Evolutionary conservation across 1,284 basidiomycete species (phyloP), one percentile per base, ranked within the genome.

Genomic region (Sanghuangporus weigelae): DNA sequence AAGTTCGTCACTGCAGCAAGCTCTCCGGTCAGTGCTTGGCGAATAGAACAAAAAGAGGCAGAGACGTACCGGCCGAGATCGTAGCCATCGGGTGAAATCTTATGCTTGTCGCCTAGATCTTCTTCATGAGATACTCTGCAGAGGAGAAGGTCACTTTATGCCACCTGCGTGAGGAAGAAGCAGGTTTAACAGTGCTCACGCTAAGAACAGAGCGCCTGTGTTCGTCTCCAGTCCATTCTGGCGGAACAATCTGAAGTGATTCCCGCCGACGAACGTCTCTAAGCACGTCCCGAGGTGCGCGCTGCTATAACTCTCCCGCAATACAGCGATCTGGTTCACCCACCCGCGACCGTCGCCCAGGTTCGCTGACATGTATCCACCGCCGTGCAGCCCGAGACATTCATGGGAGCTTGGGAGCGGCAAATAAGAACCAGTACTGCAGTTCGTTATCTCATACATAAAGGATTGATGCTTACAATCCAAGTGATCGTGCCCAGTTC

Each of bases 241-340:
- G 68, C 84, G 84, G 82, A 83, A 91, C 12, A 23, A 35, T 23
- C 50, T 51, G 50, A 51, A 51, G 26, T 51, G 50, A 51, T 51
- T 51, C 26, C 50, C 50, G 26, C 50, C 50, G 36, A 38, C 21
- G 40, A 35, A n/a, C 21, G 6, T 54, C 16, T 86, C 16, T 8
- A 61, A 16, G 38, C 31, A 42, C 21, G 40, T n/a, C n/a, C 23
- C 44, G 12, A 21, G 21, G 7, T 7, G 26, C 38, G n/a, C 39
- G 67, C 77, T 66, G 65, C 88, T 85, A 69, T 82, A 92, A 69
- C 88, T 85, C 67, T 89, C 83, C 50, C 90, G 84, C n/a, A 85
- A 82, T 60, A 90, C 81, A 63, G 83, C 78, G 64, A 83, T 82
- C 71, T 90, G 85, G 48, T 67, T 61, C 48, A 58, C 55, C 4